Conservation (phyloP, 208 protist genomes). For the Crithidia fasciculata region DNA sequence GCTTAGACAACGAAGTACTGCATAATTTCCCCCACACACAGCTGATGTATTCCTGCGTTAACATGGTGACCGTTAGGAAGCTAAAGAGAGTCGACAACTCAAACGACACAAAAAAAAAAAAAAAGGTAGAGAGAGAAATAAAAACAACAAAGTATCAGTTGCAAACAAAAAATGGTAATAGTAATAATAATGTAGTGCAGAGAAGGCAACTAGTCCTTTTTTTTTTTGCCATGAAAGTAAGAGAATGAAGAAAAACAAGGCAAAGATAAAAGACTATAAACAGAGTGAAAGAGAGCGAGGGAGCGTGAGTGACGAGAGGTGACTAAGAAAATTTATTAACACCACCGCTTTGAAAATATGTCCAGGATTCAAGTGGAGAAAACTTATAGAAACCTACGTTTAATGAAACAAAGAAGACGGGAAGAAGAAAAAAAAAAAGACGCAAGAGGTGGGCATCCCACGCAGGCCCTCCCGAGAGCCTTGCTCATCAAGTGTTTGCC, state of each 20-base stretch:
- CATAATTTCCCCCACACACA: too few species aligned
- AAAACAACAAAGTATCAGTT: neutral
- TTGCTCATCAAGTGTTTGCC: neutral
- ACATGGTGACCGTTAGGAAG: too few species aligned
- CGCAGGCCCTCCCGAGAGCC: too few species aligned
- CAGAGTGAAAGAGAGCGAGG: neutral
- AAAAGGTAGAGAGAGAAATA: slow-evolving; percentile 7
- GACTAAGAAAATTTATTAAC: too few species aligned
- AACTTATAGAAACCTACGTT: too few species aligned
- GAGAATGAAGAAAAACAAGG: neutral
- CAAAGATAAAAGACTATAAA: neutral
- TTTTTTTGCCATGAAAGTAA: neutral
- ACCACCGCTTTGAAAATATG: too few species aligned
- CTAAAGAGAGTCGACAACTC: too few species aligned
- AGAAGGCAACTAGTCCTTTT: neutral
- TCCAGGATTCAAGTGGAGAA: too few species aligned
- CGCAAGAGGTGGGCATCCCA: too few species aligned
- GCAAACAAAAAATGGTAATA: neutral
- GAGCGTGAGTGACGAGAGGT: too few species aligned
- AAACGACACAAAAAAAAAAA: slow-evolving; percentile 17
- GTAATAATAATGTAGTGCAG: neutral
- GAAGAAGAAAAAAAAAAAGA: slow-evolving; percentile 8
- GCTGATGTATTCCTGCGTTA: slow-evolving; percentile 5
- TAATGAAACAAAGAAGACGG: too few species aligned
- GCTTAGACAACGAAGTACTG: neutral